Evolutionary conservation across 2,329 filamentous ascomycete species (phyloP).

Genomic region (Monosporascus cannonballus): DNA sequence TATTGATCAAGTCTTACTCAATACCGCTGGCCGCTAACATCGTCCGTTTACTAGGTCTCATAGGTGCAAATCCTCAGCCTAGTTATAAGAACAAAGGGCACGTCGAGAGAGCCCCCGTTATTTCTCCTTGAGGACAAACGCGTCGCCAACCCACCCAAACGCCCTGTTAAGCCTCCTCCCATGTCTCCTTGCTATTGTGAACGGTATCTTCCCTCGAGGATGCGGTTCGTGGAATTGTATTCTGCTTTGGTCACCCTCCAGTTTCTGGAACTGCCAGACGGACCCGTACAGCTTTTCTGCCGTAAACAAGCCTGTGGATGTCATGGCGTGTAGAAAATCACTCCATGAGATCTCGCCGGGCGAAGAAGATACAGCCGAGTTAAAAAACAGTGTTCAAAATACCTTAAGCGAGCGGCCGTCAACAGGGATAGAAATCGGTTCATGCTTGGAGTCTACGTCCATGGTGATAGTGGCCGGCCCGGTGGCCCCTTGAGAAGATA

Average conservation of each 20-base stretch:
- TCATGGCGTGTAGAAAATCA: conserved; percentile 49
- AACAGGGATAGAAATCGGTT: conserved; percentile 15
- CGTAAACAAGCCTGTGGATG: conserved; percentile 37
- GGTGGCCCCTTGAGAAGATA: neutral
- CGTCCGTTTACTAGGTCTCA: too few species aligned
- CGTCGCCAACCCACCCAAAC: conserved; percentile 43
- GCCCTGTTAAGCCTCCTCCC: conserved; percentile 42
- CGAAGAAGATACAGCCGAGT: conserved; percentile 22
- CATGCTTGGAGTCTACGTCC: conserved; percentile 1
- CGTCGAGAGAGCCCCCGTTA: neutral
- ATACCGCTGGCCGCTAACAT: too few species aligned
- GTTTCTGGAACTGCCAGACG: conserved; percentile 52
- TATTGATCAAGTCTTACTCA: too few species aligned
- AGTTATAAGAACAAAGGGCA: too few species aligned
- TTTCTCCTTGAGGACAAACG: conserved; percentile 31
- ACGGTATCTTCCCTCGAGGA: conserved; percentile 45
- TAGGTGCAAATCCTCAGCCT: too few species aligned
- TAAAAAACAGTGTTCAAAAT: conserved; percentile 36
- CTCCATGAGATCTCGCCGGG: conserved; percentile 46
- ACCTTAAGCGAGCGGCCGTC: conserved; percentile 27
- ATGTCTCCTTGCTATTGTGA: conserved; percentile 35
- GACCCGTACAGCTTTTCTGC: conserved; percentile 54
- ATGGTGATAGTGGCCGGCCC: neutral
- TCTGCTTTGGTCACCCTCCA: conserved; percentile 34
- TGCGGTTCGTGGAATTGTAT: conserved; percentile 60